phyloP scores from a whole-genome alignment of 257 asterid species.

The Ligustrum vulgare region DNA sequence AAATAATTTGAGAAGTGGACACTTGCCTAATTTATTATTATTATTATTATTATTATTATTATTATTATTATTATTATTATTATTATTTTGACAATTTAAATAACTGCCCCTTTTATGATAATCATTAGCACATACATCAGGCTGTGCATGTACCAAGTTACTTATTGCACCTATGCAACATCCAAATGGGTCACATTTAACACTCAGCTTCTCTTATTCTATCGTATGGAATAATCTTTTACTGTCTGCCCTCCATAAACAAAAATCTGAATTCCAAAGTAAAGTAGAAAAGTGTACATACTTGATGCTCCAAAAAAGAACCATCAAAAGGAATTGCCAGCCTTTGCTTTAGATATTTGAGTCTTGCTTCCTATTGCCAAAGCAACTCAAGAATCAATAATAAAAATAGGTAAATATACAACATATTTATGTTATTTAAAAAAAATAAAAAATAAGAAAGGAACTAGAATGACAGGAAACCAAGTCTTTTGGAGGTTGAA shows the following conservation, averaged over 20 bases:
- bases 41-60: too few species aligned
- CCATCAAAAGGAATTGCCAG: slow-evolving; percentile 87
- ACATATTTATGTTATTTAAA: not conserved
- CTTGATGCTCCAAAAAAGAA: slow-evolving; percentile 74
- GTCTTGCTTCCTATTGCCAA: slow-evolving; percentile 71
- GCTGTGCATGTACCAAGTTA: too few species aligned
- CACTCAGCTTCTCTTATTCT: not conserved
- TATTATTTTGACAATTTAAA: too few species aligned
- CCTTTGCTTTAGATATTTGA: slow-evolving; percentile 72
- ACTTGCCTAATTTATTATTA: too few species aligned
- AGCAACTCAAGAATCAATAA: slow-evolving; percentile 30
- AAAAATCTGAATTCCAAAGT: slow-evolving; percentile 7
- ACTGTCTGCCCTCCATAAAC: not conserved
- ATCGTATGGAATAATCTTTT: not conserved
- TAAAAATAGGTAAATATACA: slow-evolving; percentile 3
- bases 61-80: too few species aligned
- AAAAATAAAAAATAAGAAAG: not conserved
- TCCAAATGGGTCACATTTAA: too few species aligned
- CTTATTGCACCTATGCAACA: too few species aligned
- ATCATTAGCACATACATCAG: too few species aligned
- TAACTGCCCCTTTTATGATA: too few species aligned
- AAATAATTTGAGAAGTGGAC: too few species aligned
- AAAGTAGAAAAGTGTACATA: slow-evolving; percentile 31
- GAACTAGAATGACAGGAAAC: not conserved
- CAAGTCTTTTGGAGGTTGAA: not conserved